Percentiles rank a stretch among this genome's conserved stretches.
Evolutionary conservation across 1,284 basidiomycete genomes (phyloP).

Genomic region (Cerioporus squamosus): DNA sequence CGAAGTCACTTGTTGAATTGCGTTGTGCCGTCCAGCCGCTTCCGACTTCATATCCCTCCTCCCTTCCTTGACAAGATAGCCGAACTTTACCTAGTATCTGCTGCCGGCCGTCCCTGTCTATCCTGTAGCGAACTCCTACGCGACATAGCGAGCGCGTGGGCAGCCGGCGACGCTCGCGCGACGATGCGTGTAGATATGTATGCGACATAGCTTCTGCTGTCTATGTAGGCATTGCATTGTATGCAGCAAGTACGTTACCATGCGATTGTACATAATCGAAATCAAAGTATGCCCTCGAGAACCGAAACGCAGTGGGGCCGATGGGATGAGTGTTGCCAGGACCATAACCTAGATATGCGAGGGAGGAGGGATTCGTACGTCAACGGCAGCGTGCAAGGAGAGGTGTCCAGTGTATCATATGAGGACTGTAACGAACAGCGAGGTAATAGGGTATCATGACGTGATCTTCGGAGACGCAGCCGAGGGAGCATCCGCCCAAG

Average conservation of each 20-base stretch:
- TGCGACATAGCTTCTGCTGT: background rate
- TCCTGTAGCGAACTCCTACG: background rate
- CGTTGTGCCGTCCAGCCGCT: conserved; percentile 17
- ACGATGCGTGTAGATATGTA: conserved; percentile 4
- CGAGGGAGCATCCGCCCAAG: conserved; percentile 34
- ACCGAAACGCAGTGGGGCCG: no score
- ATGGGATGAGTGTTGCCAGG: conserved; percentile 1
- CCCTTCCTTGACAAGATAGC: background rate
- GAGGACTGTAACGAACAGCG: background rate
- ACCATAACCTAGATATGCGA: conserved; percentile 2
- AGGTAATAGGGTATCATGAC: background rate
- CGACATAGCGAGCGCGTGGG: background rate
- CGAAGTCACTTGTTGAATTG: conserved; percentile 4
- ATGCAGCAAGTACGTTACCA: conserved; percentile 25
- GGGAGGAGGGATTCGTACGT: background rate
- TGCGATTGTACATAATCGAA: conserved; percentile 27
- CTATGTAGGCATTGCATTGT: conserved; percentile 1
- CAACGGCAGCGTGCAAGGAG: background rate
- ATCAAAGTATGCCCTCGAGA: conserved; percentile 11
- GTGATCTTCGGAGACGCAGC: conserved; percentile 10
- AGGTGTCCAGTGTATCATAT: background rate
- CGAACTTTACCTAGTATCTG: background rate
- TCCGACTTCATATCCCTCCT: background rate
- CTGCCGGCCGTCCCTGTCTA: conserved; percentile 1
- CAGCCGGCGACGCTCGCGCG: background rate